Evolutionary conservation across 1,284 basidiomycete species (phyloP).

Genomic region (Veloboletus limbatus): DNA sequence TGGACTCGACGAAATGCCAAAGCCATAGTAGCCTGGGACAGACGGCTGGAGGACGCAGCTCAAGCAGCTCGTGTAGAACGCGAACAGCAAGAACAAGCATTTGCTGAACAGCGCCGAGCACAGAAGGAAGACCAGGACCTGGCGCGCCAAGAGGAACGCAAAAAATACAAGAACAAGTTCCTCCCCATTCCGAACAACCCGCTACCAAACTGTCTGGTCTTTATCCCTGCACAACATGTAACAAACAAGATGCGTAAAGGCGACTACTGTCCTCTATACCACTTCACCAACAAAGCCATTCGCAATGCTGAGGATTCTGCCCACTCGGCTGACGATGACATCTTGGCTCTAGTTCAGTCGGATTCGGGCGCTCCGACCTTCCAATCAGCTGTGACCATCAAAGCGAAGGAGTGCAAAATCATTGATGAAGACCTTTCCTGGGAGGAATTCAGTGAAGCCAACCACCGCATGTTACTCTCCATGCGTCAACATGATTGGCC

Average conservation of each 20-base stretch:
- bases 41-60: neutral
- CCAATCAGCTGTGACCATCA: neutral
- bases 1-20: neutral
- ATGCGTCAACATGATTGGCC: neutral
- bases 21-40: neutral
- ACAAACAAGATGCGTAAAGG: neutral
- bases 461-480: neutral
- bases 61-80: neutral
- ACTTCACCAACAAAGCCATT: slow-evolving; percentile 1
- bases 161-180: neutral
- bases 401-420: neutral
- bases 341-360: neutral
- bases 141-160: neutral
- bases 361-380: neutral
- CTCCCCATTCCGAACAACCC: neutral
- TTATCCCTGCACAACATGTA: neutral
- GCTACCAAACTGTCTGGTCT: neutral
- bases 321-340: rapidly evolving
- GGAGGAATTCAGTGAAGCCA: slow-evolving; percentile 4
- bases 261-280: neutral
- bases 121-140: neutral
- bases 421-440: neutral
- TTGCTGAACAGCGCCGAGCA: neutral
- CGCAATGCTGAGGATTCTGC: neutral
- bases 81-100: neutral